Base-by-base conservation (phyloP, 2,329 filamentous ascomycete species). In the Colletotrichum chrysophilum region DNA sequence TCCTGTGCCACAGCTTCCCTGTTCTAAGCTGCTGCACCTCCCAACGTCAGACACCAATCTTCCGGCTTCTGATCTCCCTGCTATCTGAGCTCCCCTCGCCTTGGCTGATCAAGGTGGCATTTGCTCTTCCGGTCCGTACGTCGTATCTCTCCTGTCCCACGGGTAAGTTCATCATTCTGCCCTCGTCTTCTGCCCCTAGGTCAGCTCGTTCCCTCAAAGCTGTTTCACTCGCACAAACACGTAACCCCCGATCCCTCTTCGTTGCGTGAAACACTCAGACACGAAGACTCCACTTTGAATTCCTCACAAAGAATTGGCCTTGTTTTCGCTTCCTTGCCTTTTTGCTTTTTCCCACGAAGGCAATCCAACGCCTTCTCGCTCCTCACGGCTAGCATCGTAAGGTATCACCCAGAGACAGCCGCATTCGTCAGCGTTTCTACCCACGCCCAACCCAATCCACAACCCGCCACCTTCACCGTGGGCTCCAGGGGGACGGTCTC, bases 1-100 rank as follows among this genome's bases (percentile, higher is more conserved):
- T 62, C 55, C 69, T 73, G 70, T 73, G 69, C 73, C 43, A 67
- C 73, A 68, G 32, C 73, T 75, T 75, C 73, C 73, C 64, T 75
- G 73, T 73, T 73, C 64, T 68, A 14, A 75, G 64, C 64, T 75
- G 43, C 73, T 58, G 69, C 64, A 73, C 64, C 56, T 67, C 62
- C 62, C 43, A 56, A 55, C 73, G 36, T 65, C 64, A 75, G 32
- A 67, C 71, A 32, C 73, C 60, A 67, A 12, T 30, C 28, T 24
- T 60, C 32, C 32, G 32, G 62, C 66, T 38, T 18, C 73, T 52
- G 67, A 55, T 30, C 69, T 72, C 32, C 48, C 67, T 68, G 70
- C 70, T 73, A 38, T 73, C 73, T 75, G 56, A 73, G 70, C 73
- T 65, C 71, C 58, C 58, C 55, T 66, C 34, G 52, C 26, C 43